These are phyloP conservation scores for Tinospora cordifolia DNA, from an alignment of 164 flowering plant genomes.

Conservation along the genomic window DNA sequence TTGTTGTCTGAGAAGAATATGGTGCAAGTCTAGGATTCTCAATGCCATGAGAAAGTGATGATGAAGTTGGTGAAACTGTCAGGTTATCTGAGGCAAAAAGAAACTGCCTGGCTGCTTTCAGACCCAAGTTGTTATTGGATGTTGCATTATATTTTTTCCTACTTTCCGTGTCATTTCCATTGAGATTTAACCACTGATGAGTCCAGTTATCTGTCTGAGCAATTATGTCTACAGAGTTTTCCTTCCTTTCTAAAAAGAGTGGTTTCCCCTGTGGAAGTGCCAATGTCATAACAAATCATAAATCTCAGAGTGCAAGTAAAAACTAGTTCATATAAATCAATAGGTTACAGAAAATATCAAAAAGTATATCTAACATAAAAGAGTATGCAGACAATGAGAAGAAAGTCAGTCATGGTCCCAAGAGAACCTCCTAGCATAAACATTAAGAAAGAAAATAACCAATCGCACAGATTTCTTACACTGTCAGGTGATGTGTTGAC, in stretches of 20 bases:
- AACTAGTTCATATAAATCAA: neutral
- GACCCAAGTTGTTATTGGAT: conserved; percentile 13
- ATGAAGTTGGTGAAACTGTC: conserved; percentile 33
- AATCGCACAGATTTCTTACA: conserved; percentile 24
- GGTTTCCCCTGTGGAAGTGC: conserved; percentile 30
- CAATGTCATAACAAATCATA: neutral
- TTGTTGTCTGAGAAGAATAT: conserved; percentile 29
- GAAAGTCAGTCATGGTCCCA: neutral
- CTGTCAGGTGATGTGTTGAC: conserved; percentile 16
- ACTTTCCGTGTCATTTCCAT: conserved; percentile 16
- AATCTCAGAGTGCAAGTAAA: neutral
- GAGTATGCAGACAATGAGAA: neutral
- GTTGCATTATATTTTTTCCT: conserved; percentile 11
- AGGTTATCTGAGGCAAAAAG: conserved; percentile 19
- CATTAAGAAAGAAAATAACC: neutral
- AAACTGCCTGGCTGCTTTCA: conserved; percentile 18
- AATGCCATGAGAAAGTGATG: conserved; percentile 26
- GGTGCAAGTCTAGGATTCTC: conserved; percentile 24
- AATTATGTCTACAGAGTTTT: conserved; percentile 8
- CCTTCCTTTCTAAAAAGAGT: conserved; percentile 15
- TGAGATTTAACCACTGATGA: conserved; percentile 20
- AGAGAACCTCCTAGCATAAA: neutral
- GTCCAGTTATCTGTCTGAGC: conserved; percentile 21
- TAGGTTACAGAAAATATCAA: neutral
- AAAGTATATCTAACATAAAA: neutral